Base-by-base conservation (phyloP, 2,329 filamentous ascomycete genomes). In the Cladosporium sp. region DNA sequence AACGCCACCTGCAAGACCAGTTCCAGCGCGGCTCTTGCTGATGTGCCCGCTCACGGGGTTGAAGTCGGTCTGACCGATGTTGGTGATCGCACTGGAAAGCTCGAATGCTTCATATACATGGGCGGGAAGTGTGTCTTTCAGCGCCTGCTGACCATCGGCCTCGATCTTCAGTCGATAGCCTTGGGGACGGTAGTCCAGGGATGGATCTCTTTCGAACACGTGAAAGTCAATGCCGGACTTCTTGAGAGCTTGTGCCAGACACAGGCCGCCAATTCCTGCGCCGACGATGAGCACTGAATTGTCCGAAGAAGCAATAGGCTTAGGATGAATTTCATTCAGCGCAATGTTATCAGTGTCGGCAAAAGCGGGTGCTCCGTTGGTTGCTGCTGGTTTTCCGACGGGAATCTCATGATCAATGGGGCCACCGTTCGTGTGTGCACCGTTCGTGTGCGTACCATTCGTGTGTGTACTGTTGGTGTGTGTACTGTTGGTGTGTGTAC, bases 151-250 rank as follows among this genome's bases (percentile, higher is more conserved):
- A n/a, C 61, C 68, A 39, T 69, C 70, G 30, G 65, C 64, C 51
- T 70, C 67, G 23, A 70, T 58, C 56, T 70, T 70, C 14, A 71
- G 46, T 18, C 70, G 67, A 48, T 70, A 72, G 3, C 69, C 70
- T 65, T 72, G 69, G 16, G 68, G 66, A 16, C 70, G 69, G 14
- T 62, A 63, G 57, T 69, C 64, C 39, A 69, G 53, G 18, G 64
- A 61, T 13, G 69, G 21, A 39, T 72, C 70, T 39, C 70, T 62
- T 57, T 72, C 70, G 51, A 71, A 72, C 5, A 72, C 43, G 2
- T 10, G 43, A 13, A 48, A 48, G n/a, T 23, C 43, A 13, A 48
- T 10, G 6, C 43, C 43, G 2, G 43, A n/a, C 11, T 48, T 48
- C 43, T 48, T 48, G 7, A 48, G 14, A 10, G 43, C 43, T 48